A percentile compares a stretch with the other conserved stretches of the same genome.
These are phyloP conservation scores for Phascolomyces articulosus DNA, from an alignment of 371 early-diverging fungal species.

Conservation along the genomic window DNA sequence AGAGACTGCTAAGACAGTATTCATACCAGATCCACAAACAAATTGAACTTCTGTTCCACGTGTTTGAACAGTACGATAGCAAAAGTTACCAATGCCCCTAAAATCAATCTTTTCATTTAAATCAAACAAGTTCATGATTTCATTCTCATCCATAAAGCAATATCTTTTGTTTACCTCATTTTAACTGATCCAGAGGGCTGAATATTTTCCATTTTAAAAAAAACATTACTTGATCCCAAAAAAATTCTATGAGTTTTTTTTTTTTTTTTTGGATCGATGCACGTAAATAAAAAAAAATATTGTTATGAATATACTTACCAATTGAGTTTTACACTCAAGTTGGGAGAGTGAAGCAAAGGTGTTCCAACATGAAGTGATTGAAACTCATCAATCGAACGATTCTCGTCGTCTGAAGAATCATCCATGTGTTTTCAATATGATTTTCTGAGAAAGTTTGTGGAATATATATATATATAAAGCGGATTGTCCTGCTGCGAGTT, in stretches of 20 bases:
- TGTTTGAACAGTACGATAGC: constrained; percentile 53
- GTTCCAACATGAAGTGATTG: constrained; percentile 50
- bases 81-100: constrained; percentile 71
- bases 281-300: background rate
- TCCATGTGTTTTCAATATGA: too few relatives aligned
- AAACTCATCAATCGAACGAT: constrained; percentile 20
- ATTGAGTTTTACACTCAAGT: constrained; percentile 41
- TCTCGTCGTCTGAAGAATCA: constrained; percentile 49
- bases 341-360: constrained; percentile 48
- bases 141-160: too few relatives aligned
- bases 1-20: constrained; percentile 72
- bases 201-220: constrained; percentile 74
- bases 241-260: background rate
- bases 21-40: constrained; percentile 69
- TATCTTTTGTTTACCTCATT: constrained; percentile 51
- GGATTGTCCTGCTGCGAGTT: too few relatives aligned
- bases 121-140: too few relatives aligned
- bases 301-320: constrained; percentile 27
- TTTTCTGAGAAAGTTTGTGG: too few relatives aligned
- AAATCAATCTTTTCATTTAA: background rate
- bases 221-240: constrained; percentile 56
- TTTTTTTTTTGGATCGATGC: background rate
- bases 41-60: constrained; percentile 58
- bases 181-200: constrained; percentile 80
- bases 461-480: too few relatives aligned